Evolutionary conservation across 208 protist species (phyloP), one percentile per base, ranked within the genome.

Genomic region (Leishmania tropica): DNA sequence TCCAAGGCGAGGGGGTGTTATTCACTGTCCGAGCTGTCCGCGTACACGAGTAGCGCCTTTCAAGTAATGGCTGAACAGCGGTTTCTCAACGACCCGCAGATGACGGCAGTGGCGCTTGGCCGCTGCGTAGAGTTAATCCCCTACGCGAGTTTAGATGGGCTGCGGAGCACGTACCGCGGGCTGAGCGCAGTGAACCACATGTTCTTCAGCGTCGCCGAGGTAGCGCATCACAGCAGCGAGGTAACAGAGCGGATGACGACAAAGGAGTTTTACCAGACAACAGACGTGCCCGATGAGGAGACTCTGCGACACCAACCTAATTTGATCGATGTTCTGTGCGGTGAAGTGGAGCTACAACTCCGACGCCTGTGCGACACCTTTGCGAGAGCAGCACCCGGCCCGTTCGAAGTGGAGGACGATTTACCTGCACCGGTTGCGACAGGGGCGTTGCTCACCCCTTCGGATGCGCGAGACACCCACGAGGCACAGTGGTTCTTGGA

Each of bases 131-230:
- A 97, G 84, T 77, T 92, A 56, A 83, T 85, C 15, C 75, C 89
- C 1, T 70, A 85, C 53, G 60, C 95, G 47, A 78, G 86, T 7
- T 84, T 93, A 73, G 48, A 72, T 56, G 87, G 89, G 54, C 71
- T 95, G 48, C 81, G 81, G 19, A 83, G 86, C 42, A 84, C 85
- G 24, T 96, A 95, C 83, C 76, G 81, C 47, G 94, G 87, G 4
- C 54, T 96, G 28, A 79, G 79, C n/a, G 75, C 83, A 6, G 81
- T 94, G 21, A 86, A 94, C 75, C 80, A 84, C 3, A 72, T 85
- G 40, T 91, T 89, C 77, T 96, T 96, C 80, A 97, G 88, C 68
- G 76, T 96, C n/a, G 80, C 94, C 0, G 89, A 95, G 68, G 90
- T 90, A 31, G 89, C 82, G 1, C 86, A 94, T 54, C 78, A 94